Base-by-base conservation (phyloP, 2,329 filamentous ascomycete genomes). In the Penicillium hordei region DNA sequence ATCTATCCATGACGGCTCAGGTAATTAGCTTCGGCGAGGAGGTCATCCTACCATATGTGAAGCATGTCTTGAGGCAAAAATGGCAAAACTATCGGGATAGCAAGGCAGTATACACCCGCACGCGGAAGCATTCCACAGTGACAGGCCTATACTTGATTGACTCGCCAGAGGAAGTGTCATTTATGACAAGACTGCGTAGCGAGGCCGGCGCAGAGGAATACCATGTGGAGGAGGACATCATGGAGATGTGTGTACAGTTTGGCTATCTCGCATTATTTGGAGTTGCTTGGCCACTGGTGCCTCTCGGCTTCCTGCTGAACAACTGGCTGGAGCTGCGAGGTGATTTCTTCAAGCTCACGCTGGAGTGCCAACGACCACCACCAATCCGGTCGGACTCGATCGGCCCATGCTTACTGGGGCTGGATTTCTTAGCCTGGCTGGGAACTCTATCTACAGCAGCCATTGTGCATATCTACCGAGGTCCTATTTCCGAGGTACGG, bases 261-360 rank as follows among this genome's bases (percentile, higher is more conserved):
- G 91, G 93, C 31, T 97, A 97, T 72, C 82, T 99, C 0, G 89
- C 90, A 0, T 83, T 97, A 10, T 97, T 97, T 75, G 94, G 91
- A 0, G 90, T 94, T 2, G 87, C 96, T 54, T 99, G 94, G 94
- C 94, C 94, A 0, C 80, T 97, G n/a, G 93, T 93, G 0, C 88
- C 89, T 2, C 82, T 91, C 56, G 93, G 89, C 1, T 97, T 97
- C 78, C 79, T 97, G 13, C 79, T 94, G 75, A 97, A 97, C 78
- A 95, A 97, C 78, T 97, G 93, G 92, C 79, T 99, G 57, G 94
- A 97, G 72, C 84, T 97, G 39, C 89, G 94, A 42, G 91, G 91
- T 0, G 94, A 99, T 71, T 93, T 93, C 2, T 84, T 96, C 78
- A 99, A 99, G 75, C 96, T 97, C 67, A 92, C 92, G 55, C 82